Evolutionary conservation across 2,329 filamentous ascomycete species (phyloP), one percentile per base, ranked within the genome.

Genomic region (Neofusicoccum umdonicola): DNA sequence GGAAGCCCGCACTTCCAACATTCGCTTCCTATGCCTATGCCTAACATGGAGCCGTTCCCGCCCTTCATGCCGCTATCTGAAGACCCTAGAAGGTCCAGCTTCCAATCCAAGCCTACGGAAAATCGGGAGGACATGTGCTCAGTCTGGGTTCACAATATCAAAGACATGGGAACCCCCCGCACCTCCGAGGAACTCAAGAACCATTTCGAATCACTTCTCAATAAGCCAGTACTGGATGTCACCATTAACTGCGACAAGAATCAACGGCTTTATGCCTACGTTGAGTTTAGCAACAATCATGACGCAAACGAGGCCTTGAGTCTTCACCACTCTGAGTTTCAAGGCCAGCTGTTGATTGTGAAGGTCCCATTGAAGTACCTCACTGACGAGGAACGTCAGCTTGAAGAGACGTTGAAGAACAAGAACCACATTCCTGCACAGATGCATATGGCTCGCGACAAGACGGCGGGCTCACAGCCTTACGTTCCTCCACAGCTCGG

Each of bases 21-120:
- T 13, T 17, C 17, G 4, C 13, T 17, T 12, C 31, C 42, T 11
- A 3, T 12, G 3, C 31, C 42, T 11, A 3, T 12, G 3, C 11
- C 11, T 22, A 51, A 31, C 34, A 64, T 12, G 1, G 62, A 64
- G 35, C 62, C 62, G 1, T 64, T 64, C 34, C 62, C 62, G 19
- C 17, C 51, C 8, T 64, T 57, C 51, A 31, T 12, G 12, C 42
- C 41, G n/a, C 7, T 3, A 3, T 13, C 11, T 17, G 58, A 62
- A 19, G 19, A 19, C 7, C 17, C 15, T 19, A 31, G 15, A 12
- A 42, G 4, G 34, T 7, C 17, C 31, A 17, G 11, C 3, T 12
- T 15, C 19, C 8, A 34, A 15, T 27, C 35, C n/a, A 12, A 6
- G 3, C 19, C 9, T 2, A 47, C 19, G n/a, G 19, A 42, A 7